Evolutionary conservation across 192 early-diverging fungal genomes (phyloP).

Genomic region (Rhizophagus sp.): DNA sequence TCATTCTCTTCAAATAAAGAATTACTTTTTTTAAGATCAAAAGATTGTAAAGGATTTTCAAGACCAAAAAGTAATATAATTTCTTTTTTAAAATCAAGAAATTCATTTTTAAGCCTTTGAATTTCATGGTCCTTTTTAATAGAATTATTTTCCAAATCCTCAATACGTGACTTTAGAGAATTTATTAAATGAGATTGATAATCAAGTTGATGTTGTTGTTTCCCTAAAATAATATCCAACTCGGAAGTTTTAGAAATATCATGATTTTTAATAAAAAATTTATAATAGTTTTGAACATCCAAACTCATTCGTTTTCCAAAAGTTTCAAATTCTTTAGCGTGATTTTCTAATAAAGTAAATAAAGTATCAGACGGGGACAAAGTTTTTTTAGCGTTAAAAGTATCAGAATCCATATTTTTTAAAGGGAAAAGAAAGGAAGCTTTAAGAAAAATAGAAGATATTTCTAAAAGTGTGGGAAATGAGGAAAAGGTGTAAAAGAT

Average conservation of each 20-base stretch:
- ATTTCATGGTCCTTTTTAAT: neutral
- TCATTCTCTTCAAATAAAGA: neutral
- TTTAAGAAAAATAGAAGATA: neutral
- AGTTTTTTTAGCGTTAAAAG: neutral
- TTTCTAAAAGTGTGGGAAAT: neutral
- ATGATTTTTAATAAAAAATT: neutral
- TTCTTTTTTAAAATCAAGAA: neutral
- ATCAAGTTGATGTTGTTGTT: neutral
- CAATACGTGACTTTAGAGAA: neutral
- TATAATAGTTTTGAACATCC: neutral
- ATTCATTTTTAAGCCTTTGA: neutral
- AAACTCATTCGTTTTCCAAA: neutral
- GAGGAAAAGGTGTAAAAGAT: neutral
- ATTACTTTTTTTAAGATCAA: neutral
- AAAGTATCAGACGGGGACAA: neutral
- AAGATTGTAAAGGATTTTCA: neutral
- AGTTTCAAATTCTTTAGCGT: neutral
- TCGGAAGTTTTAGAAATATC: neutral
- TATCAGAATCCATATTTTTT: neutral
- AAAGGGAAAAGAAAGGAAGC: too few species aligned
- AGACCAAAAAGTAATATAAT: neutral
- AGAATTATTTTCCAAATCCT: neutral
- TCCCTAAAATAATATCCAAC: neutral
- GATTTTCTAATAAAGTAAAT: neutral
- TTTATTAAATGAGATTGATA: neutral